These are phyloP conservation scores for Lactifluus volemus DNA, from an alignment of 768 basidiomycete species.

Conservation along the genomic window DNA sequence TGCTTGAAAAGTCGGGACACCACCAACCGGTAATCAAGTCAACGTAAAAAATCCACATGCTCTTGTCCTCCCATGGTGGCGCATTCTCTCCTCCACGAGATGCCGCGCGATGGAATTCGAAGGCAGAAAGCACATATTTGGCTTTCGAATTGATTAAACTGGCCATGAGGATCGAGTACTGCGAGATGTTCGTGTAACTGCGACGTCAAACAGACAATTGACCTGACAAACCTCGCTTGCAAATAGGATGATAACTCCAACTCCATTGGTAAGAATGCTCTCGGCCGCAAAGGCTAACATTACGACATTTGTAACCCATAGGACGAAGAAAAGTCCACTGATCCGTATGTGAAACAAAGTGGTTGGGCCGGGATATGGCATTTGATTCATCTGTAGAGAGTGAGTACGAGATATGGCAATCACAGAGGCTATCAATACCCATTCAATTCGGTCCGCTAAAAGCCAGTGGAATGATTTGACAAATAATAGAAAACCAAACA, in stretches of 20 bases:
- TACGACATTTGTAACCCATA: conserved; percentile 65
- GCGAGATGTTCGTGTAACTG: conserved; percentile 17
- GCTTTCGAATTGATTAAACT: conserved; percentile 67
- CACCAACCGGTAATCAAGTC: conserved; percentile 75
- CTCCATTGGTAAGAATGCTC: conserved; percentile 66
- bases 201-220: not conserved
- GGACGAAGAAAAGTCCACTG: conserved; percentile 57
- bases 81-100: conserved; percentile 74
- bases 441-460: conserved; percentile 90
- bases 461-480: conserved; percentile 99
- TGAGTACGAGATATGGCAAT: not conserved
- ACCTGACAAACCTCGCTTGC: conserved; percentile 72
- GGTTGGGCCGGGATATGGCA: conserved; percentile 78
- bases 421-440: conserved; percentile 45
- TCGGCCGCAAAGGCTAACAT: conserved; percentile 79
- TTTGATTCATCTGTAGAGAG: conserved; percentile 83
- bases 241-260: conserved; percentile 90
- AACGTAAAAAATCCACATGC: conserved; percentile 94
- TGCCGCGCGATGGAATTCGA: conserved; percentile 76
- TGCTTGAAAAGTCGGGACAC: conserved; percentile 21
- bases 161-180: conserved; percentile 88
- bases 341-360: conserved; percentile 82
- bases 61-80: conserved; percentile 95
- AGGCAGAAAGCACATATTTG: conserved; percentile 74
- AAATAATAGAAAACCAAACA: conserved; percentile 92